A percentile compares a stretch with the other conserved stretches of the same genome.
phyloP scores from a whole-genome alignment of 2,329 filamentous ascomycete species.

The Colletotrichum sp. region DNA sequence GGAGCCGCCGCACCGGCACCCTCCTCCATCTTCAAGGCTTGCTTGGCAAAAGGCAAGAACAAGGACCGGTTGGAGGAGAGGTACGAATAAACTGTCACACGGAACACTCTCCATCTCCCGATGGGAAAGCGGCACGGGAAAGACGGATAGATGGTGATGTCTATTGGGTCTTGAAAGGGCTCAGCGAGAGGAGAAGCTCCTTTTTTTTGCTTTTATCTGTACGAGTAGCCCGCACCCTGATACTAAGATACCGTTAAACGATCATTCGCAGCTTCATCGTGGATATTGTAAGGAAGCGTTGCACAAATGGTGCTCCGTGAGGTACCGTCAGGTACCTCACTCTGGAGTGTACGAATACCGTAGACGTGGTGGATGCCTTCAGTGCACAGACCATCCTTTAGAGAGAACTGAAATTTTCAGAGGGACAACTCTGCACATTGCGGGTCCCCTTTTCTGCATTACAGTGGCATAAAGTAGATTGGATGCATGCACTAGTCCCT shows the following conservation, averaged over 20 bases:
- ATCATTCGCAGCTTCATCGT: background rate
- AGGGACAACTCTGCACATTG: background rate
- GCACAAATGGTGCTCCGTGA: background rate
- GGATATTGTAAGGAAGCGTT: background rate
- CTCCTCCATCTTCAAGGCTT: background rate
- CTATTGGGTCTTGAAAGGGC: background rate
- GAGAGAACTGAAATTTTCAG: background rate
- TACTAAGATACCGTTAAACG: background rate
- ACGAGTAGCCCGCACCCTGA: background rate
- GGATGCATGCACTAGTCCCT: background rate
- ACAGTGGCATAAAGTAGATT: conserved; percentile 8
- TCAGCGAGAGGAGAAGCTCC: background rate
- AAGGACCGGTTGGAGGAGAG: background rate
- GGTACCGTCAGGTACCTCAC: background rate
- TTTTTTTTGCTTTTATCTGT: background rate
- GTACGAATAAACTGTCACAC: background rate
- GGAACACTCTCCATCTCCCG: background rate
- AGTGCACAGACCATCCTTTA: background rate
- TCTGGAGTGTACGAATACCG: background rate
- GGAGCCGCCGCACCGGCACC: background rate
- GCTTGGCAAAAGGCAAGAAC: background rate
- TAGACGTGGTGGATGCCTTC: background rate
- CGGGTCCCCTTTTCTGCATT: background rate
- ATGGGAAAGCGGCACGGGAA: background rate
- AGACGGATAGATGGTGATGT: background rate